These are phyloP conservation scores for Colletotrichum tamarilloi DNA, from an alignment of 2,329 filamentous ascomycete genomes.

Conservation along the genomic window DNA sequence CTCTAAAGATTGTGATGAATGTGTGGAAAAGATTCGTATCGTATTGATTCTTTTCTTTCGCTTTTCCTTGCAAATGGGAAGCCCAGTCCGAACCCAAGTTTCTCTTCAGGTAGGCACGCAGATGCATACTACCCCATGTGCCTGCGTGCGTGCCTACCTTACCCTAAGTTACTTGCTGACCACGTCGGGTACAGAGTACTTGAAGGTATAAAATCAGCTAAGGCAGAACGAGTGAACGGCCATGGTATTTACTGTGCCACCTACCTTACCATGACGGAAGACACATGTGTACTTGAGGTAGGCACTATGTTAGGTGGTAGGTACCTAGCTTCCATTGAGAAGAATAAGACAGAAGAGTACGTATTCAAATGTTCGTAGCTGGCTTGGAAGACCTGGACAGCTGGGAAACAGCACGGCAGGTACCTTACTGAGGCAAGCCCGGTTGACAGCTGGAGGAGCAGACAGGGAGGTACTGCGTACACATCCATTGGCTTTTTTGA, in stretches of 20 bases:
- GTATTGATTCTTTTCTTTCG: background rate
- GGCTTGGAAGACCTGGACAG: background rate
- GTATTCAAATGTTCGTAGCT: background rate
- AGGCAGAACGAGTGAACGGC: too few relatives aligned
- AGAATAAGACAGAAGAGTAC: background rate
- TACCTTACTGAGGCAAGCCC: too few relatives aligned
- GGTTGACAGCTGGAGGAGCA: background rate
- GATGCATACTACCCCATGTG: conserved; percentile 1
- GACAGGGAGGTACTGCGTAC: background rate
- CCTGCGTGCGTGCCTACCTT: background rate
- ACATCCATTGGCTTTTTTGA: conserved; percentile 37
- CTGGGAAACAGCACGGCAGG: background rate
- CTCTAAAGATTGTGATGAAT: background rate
- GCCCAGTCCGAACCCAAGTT: background rate
- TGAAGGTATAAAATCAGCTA: too few relatives aligned
- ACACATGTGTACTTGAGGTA: too few relatives aligned
- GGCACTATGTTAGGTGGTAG: too few relatives aligned
- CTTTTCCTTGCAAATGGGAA: background rate
- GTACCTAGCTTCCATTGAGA: background rate
- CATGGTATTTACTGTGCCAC: too few relatives aligned
- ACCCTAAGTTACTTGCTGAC: background rate
- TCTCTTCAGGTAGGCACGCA: conserved; percentile 15
- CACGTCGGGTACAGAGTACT: background rate
- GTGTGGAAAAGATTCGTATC: background rate
- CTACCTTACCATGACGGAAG: too few relatives aligned